Evolutionary conservation across 768 basidiomycete genomes (phyloP), one percentile per base, ranked within the genome.

Genomic region (Paxillus involutus): DNA sequence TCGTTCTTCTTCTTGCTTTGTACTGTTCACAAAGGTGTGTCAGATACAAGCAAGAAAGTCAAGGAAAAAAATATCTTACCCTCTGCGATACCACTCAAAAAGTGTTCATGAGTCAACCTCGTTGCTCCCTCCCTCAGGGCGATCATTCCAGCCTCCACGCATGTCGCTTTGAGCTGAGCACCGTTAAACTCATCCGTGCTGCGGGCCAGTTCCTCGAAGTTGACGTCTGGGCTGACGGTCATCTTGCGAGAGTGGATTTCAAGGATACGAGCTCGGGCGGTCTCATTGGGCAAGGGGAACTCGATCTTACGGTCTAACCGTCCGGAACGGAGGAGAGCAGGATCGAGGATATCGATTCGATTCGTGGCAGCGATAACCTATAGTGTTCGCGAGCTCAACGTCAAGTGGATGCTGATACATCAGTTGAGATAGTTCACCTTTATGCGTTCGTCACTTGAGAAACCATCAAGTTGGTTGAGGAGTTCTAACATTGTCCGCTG

Each of bases 1-100:
- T 92, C 88, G 68, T 98, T 98, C 85, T 98, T 98, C 85, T 99
- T 99, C 86, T 98, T 95, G 74, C 92, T 93, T 82, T 98, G 96
- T 52, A 98, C 88, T 98, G 72, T 47, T 71, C 52, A 41, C 69
- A 51, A 59, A 69, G n/a, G n/a, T 56, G 45, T 59, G 39, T 73
- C 46, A 72, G 59, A 58, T 33, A 58, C 42, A 19, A 2, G 19
- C 13, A 21, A 29, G 48, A 19, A 58, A 37, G 43, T 45, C 44
- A 56, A 39, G 14, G 19, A 3, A 13, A 43, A 30, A 26, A 24
- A 51, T 44, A n/a, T 57, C 83, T 57, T 58, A 87, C 89, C 90
- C 75, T 94, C 90, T 40, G 91, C 82, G 55, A 94, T 91, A 47
- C 91, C 93, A 65, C 88, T 91, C 68, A 98, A 75, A 81, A 97